Evolutionary conservation across 192 early-diverging fungal species (phyloP).

Genomic region (Podila clonocystis): DNA sequence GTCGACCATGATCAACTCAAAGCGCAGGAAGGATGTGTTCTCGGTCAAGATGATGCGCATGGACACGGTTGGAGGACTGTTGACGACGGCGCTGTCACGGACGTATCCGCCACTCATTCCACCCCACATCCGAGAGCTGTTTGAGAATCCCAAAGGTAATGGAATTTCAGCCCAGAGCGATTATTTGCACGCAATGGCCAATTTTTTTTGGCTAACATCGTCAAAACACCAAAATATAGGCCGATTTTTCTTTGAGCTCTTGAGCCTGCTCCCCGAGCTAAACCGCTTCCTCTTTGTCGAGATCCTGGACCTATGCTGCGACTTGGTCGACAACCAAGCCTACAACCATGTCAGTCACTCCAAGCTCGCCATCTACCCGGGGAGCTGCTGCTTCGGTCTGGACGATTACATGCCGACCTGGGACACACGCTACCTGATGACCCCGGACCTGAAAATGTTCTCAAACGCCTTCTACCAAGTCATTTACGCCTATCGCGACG

Average conservation of each 20-base stretch:
- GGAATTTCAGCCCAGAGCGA: no score
- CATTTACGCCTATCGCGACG: slow-evolving; percentile 40
- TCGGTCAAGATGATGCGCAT: slow-evolving; percentile 41
- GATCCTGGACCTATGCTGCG: slow-evolving; percentile 43
- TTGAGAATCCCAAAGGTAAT: slow-evolving; percentile 48
- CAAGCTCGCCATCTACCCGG: slow-evolving; percentile 40
- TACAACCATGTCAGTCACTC: slow-evolving; percentile 25
- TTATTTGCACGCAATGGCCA: no score
- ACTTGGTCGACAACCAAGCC: slow-evolving; percentile 24
- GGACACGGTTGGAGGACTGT: slow-evolving; percentile 38
- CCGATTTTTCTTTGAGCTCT: slow-evolving; percentile 36
- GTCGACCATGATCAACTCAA: slow-evolving; percentile 3
- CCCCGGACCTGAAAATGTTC: slow-evolving; percentile 16
- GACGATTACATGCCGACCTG: slow-evolving; percentile 46
- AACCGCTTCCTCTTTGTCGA: slow-evolving; percentile 50
- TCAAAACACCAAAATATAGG: slow-evolving; percentile 9
- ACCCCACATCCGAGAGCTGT: slow-evolving; percentile 13
- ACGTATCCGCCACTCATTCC: slow-evolving; percentile 44
- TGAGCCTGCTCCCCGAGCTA: slow-evolving; percentile 29
- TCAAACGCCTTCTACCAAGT: slow-evolving; percentile 30
- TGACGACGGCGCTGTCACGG: slow-evolving; percentile 33
- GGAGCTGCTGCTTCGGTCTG: slow-evolving; percentile 46
- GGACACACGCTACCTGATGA: slow-evolving; percentile 42
- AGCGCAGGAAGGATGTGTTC: slow-evolving; percentile 15
- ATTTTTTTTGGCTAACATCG: not conserved